These are phyloP conservation scores for Chloris gayana DNA, from an alignment of 176 grass and related monocot species.

Conservation along the genomic window DNA sequence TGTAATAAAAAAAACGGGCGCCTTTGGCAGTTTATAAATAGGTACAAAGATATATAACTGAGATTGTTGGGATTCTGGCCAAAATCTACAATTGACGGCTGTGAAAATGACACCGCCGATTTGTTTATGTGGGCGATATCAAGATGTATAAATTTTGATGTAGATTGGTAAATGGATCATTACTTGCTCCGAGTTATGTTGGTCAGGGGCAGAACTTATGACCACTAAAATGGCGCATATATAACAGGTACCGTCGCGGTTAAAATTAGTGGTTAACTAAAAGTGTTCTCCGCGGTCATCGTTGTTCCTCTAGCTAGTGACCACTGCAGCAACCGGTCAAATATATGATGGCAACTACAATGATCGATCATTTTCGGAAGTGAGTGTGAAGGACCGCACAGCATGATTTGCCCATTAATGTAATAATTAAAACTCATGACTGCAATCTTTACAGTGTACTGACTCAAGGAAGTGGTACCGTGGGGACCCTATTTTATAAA, in stretches of 20 bases:
- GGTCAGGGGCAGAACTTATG: neutral
- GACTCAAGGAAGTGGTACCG: neutral
- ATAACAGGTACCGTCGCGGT: neutral
- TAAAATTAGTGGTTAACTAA: neutral
- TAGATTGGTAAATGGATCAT: neutral
- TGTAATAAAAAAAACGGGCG: too few species aligned
- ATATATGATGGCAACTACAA: slow-evolving; percentile 1
- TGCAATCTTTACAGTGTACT: neutral
- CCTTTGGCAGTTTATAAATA: too few species aligned
- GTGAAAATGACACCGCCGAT: too few species aligned
- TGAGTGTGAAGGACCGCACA: neutral
- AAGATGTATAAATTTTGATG: neutral
- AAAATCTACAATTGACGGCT: too few species aligned
- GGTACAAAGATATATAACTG: too few species aligned
- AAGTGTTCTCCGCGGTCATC: neutral
- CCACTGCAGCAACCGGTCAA: neutral
- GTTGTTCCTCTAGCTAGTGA: neutral
- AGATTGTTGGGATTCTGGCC: too few species aligned
- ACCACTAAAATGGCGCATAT: slow-evolving; percentile 24
- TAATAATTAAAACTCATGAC: slow-evolving; percentile 1
- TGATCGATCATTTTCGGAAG: neutral
- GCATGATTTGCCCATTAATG: neutral
- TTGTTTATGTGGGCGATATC: too few species aligned
- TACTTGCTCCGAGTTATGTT: neutral
- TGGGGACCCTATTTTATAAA: neutral